Percentiles rank a stretch among this genome's conserved stretches.
phyloP scores from a whole-genome alignment of 2,329 filamentous ascomycete genomes.

The Gliomastix tumulicola region DNA sequence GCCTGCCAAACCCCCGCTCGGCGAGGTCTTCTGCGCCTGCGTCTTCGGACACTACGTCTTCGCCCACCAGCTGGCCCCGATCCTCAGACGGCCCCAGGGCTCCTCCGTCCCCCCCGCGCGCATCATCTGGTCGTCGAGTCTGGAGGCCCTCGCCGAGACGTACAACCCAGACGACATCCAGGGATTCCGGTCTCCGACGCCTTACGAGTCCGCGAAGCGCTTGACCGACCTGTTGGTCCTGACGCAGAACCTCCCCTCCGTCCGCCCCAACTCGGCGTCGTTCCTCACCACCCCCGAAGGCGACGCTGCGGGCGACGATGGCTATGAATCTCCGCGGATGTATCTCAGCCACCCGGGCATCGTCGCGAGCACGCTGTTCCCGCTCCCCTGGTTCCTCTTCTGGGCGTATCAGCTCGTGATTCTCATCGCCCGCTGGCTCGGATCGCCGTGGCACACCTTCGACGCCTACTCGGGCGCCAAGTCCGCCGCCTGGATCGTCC shows the following conservation, averaged over 20 bases:
- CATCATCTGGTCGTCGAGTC: conserved; percentile 80
- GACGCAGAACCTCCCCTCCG: conserved; percentile 61
- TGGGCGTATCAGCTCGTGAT: conserved; percentile 63
- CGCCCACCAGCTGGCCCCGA: conserved; percentile 68
- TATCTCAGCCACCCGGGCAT: conserved; percentile 85
- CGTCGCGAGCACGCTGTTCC: conserved; percentile 74
- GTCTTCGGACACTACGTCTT: conserved; percentile 94
- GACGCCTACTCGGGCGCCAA: conserved; percentile 71
- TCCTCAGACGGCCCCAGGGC: conserved; percentile 49
- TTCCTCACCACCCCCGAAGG: conserved; percentile 41
- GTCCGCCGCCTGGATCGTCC: conserved; percentile 70
- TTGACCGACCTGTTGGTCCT: conserved; percentile 79
- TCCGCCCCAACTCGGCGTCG: conserved; percentile 44
- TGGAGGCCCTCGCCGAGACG: conserved; percentile 54
- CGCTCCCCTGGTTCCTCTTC: conserved; percentile 62
- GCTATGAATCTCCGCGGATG: conserved; percentile 44
- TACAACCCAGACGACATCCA: conserved; percentile 71
- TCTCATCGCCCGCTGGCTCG: conserved; percentile 66
- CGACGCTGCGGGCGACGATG: conserved; percentile 5
- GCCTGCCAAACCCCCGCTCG: conserved; percentile 52
- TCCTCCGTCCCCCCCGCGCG: conserved; percentile 47
- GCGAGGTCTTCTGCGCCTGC: conserved; percentile 83
- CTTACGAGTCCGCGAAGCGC: conserved; percentile 86
- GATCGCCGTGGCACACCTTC: conserved; percentile 82
- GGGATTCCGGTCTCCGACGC: conserved; percentile 47